phyloP scores from a whole-genome alignment of 306 rosid genomes.

The Sicyos edulis region DNA sequence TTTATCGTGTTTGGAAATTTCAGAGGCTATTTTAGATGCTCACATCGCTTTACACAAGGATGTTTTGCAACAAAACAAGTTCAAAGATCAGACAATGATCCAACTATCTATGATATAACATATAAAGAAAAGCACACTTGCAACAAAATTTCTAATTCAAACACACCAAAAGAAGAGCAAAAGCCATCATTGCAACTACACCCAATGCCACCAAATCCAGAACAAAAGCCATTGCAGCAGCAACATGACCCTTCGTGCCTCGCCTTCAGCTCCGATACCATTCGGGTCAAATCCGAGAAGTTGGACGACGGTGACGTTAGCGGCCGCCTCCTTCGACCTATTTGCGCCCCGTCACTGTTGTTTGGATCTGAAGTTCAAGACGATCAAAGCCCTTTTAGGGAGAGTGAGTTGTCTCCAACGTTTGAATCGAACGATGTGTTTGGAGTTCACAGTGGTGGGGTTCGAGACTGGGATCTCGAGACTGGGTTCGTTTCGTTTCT shows the following conservation, averaged over 20 bases:
- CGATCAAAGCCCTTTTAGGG: slow-evolving; percentile 29
- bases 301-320: slow-evolving; percentile 23
- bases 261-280: slow-evolving; percentile 27
- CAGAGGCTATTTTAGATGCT: slow-evolving; percentile 84
- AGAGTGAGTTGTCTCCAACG: slow-evolving; percentile 28
- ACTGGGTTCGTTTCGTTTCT: slow-evolving; percentile 53
- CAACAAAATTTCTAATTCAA: not conserved
- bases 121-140: slow-evolving; percentile 70
- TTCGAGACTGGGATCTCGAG: slow-evolving; percentile 47
- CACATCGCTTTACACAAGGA: slow-evolving; percentile 51
- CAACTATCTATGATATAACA: slow-evolving; percentile 37
- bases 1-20: slow-evolving; percentile 17
- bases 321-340: slow-evolving; percentile 36
- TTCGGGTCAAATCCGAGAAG: slow-evolving; percentile 41
- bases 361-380: slow-evolving; percentile 35
- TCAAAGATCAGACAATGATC: slow-evolving; percentile 60
- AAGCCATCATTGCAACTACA: slow-evolving; percentile 22
- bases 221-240: slow-evolving; percentile 24
- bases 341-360: slow-evolving; percentile 35
- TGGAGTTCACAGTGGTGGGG: slow-evolving; percentile 30
- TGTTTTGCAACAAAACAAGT: slow-evolving; percentile 88
- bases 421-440: slow-evolving; percentile 36
- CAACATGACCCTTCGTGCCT: slow-evolving; percentile 20
- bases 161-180: slow-evolving; percentile 20
- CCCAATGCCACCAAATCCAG: slow-evolving; percentile 24